Percentiles rank a stretch among this genome's conserved stretches.
These are phyloP conservation scores for Ambrosia artemisiifolia DNA, from an alignment of 129 eudicot genomes.

Conservation along the genomic window DNA sequence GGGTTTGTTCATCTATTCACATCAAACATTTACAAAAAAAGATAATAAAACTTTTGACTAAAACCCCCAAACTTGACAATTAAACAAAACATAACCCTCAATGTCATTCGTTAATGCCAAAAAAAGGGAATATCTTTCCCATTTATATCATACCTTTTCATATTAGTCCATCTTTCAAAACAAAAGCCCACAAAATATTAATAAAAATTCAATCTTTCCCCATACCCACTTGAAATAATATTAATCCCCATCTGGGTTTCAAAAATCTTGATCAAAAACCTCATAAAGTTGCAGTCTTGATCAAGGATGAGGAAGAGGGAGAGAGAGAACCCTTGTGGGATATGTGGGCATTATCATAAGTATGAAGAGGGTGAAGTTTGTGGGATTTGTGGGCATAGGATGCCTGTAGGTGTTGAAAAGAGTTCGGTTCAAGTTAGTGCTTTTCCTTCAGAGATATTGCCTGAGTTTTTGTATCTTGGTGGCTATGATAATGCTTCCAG, in stretches of 20 bases:
- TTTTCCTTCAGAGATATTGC: constrained; percentile 85
- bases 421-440: constrained; percentile 53
- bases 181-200: background rate
- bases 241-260: background rate
- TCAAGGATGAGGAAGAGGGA: constrained; percentile 80
- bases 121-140: constrained; percentile 5
- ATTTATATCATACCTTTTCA: background rate
- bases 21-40: background rate
- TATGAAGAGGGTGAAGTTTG: constrained; percentile 96
- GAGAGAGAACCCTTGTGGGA: constrained; percentile 91
- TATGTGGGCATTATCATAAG: constrained; percentile 97
- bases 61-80: background rate
- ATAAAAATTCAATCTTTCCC: background rate
- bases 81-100: background rate
- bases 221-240: constrained; percentile 3
- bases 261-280: background rate
- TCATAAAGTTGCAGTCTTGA: background rate
- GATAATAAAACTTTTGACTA: background rate
- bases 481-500: constrained; percentile 97
- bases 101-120: background rate
- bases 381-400: constrained; percentile 89
- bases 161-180: background rate
- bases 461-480: constrained; percentile 75
- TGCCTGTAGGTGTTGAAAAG: constrained; percentile 55
- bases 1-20: constrained; percentile 4